Evolutionary conservation across 2,329 filamentous ascomycete species (phyloP), one percentile per base, ranked within the genome.

Genomic region (Tetracladium maxilliforme): DNA sequence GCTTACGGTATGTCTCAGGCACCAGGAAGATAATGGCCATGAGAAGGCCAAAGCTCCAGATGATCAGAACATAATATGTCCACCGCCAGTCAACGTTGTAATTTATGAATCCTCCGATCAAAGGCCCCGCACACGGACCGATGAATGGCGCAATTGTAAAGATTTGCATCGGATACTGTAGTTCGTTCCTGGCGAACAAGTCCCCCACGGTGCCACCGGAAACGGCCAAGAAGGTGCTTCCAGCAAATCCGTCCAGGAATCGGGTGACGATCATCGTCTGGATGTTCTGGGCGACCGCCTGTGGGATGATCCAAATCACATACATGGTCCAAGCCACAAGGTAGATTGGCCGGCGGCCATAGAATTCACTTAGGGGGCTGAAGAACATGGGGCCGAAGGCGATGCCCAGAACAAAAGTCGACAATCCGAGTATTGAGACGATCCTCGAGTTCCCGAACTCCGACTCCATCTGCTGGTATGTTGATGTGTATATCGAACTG

Each of bases 1-100:
- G n/a, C n/a, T n/a, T n/a, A n/a, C n/a, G 80, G 46, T 90, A 93
- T 2, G 84, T 94, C 54, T 94, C 84, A 5, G 84, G 86, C 4
- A 93, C 82, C 21, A 84, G 58, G 17, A 82, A 44, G 17, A 73
- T 43, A 26, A 93, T 73, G 30, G 70, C 53, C 8, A 61, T 43
- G 24, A 82, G 59, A 39, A 83, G 51, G 6, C 58, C 49, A n/a
- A 61, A 68, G 3, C 72, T 63, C 83, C 82, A 92, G 25, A 93
- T 92, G 25, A 92, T 52, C 30, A 92, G 57, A 4, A 84, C 63
- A 43, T 86, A 93, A 48, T 90, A 86, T 0, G 75, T 79, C 80
- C 80, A 90, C 26, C 79, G 58, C 76, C 83, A 93, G 28, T 58
- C 54, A 4, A 62, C 64, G 38, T 75, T 70, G 37, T 76, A 69